phyloP scores from a whole-genome alignment of 1,284 basidiomycete species.

The Moesziomyces parantarcticus region DNA sequence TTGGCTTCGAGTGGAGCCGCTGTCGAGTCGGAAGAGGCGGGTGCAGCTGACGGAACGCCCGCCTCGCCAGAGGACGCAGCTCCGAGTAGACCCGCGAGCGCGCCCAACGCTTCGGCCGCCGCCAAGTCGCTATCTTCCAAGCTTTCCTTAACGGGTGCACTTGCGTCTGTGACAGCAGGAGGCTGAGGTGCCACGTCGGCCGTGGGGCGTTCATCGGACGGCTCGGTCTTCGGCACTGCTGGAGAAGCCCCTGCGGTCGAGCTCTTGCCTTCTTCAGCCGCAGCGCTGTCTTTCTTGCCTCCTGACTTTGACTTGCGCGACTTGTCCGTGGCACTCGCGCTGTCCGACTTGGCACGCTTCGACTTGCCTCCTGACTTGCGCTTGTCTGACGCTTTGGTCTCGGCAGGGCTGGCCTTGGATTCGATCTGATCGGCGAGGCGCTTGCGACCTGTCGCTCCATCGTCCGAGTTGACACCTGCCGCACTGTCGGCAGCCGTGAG shows the following conservation, averaged over 20 bases:
- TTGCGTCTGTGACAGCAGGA: background rate
- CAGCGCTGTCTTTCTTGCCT: constrained; percentile 22
- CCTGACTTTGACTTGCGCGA: constrained; percentile 21
- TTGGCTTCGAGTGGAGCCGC: constrained; percentile 4
- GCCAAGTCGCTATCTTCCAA: constrained; percentile 66
- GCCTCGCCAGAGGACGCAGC: constrained; percentile 15
- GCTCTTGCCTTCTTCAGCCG: constrained; percentile 12
- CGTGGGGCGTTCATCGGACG: background rate
- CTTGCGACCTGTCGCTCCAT: constrained; percentile 21
- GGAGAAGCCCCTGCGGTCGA: constrained; percentile 1
- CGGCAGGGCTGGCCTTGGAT: constrained; percentile 1
- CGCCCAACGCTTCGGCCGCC: constrained; percentile 68
- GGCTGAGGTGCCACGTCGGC: background rate
- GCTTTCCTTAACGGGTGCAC: constrained; percentile 15
- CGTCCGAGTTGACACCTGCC: constrained; percentile 4
- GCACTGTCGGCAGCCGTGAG: constrained; percentile 6
- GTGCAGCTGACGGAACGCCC: background rate
- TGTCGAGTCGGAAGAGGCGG: constrained; percentile 1
- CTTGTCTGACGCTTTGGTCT: constrained; percentile 24
- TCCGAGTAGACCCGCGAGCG: constrained; percentile 59
- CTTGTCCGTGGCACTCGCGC: constrained; percentile 27
- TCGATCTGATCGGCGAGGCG: constrained; percentile 27
- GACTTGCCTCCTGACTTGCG: constrained; percentile 27
- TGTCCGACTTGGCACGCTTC: constrained; percentile 49
- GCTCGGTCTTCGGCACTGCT: constrained; percentile 7